Evolutionary conservation across 495 filamentous ascomycete species (phyloP).

Genomic region (Penicillium ochrochloron): DNA sequence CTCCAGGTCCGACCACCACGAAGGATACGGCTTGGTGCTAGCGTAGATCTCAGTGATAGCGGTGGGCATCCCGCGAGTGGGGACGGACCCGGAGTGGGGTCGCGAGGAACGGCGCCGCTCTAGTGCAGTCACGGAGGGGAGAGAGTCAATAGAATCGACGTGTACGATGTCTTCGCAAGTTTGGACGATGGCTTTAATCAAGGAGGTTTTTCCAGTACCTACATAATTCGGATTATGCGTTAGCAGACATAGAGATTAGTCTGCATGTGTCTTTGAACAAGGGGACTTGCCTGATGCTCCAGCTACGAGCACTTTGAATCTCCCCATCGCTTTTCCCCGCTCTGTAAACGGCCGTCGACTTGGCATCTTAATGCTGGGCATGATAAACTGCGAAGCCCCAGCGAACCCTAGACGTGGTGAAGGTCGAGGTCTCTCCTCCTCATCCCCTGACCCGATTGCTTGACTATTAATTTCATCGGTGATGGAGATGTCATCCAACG

Average conservation of each 20-base stretch:
- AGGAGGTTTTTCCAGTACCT: constrained; percentile 82
- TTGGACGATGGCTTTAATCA: constrained; percentile 93
- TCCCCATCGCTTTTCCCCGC: constrained; percentile 79
- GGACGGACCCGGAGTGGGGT: constrained; percentile 38
- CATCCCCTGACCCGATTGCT: constrained; percentile 53
- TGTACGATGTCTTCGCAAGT: constrained; percentile 96
- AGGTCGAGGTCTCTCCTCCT: constrained; percentile 39
- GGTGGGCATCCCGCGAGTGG: constrained; percentile 34
- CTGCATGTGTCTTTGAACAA: neutral
- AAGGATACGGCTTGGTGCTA: constrained; percentile 88
- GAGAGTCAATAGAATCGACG: constrained; percentile 83
- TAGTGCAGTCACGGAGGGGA: constrained; percentile 42
- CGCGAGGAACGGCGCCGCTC: constrained; percentile 34
- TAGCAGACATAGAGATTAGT: neutral
- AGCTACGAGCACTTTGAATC: constrained; percentile 85
- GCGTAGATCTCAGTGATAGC: constrained; percentile 82
- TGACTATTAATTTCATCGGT: constrained; percentile 56
- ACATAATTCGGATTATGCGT: constrained; percentile 15
- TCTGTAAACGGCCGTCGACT: constrained; percentile 91
- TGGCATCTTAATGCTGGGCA: constrained; percentile 97
- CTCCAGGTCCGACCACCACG: constrained; percentile 94
- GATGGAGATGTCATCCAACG: constrained; percentile 55
- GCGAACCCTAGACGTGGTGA: constrained; percentile 36
- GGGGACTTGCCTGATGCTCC: constrained; percentile 72
- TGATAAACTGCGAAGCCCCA: constrained; percentile 85